Evolutionary conservation across 2,329 filamentous ascomycete genomes (phyloP), one percentile per base, ranked within the genome.

Genomic region (Diaporthe amygdali): DNA sequence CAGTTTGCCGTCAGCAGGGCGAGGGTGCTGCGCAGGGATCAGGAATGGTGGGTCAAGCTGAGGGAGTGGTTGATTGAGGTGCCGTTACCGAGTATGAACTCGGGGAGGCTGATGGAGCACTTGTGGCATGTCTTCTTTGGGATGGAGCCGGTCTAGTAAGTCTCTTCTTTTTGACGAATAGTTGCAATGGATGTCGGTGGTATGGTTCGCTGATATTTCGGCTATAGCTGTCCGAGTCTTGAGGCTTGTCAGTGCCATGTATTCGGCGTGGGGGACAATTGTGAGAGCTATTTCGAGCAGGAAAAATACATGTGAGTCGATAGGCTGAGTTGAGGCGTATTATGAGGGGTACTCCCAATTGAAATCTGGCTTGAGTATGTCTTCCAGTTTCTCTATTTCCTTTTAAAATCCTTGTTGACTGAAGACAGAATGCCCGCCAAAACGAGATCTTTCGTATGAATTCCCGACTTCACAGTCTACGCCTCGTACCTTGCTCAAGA

Each of bases 71-170:
- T 88, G 20, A 76, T 86, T 5, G 80, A 84, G 2, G 85, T 85
- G 1, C 77, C 81, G 12, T 76, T 84, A 70, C 78, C 79, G 39
- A 83, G 85, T 73, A 79, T 80, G 34, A 78, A 79, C n/a, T 85
- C 83, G 20, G 87, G 86, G 1, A 79, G 86, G 37, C 79, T 87
- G 25, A 82, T 88, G 77, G 87, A 89, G 77, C 87, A 85, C 73
- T 76, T 87, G 17, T 89, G 87, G 86, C 86, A 89, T 77, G 79
- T 86, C 5, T 88, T 76, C 69, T 71, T 76, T 63, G 74, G 76
- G 3, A 55, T 74, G 34, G 66, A 72, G 22, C 66, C 70, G 2
- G 70, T 74, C 44, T 56, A 73, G 76, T 76, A 39, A 70, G 75
- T 72, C 1, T 41, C 10, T n/a, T 32, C 15, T 39, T 12, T 4